Evolutionary conservation across 805 yeast genomes (phyloP), one percentile per base, ranked within the genome.

Genomic region (Yamadazyma paraphyllophila): DNA sequence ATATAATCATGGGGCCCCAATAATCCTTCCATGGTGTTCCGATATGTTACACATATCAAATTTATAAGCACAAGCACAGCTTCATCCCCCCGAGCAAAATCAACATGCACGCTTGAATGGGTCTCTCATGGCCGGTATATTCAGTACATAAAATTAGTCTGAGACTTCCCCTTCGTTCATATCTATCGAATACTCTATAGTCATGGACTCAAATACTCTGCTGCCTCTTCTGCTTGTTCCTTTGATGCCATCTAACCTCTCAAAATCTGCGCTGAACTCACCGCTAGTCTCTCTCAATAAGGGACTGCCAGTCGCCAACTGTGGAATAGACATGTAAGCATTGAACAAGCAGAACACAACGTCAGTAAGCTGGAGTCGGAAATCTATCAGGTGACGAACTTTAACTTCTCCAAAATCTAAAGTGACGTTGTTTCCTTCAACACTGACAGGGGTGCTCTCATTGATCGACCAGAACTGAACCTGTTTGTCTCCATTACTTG

Each of bases 211-310:
- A 54, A 85, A 83, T 9, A 76, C 53, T 49, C 70, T 67, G 3
- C 66, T 45, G 0, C 90, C 90, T 50, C 74, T 76, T 38, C 67
- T 68, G n/a, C 58, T 55, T 1, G 81, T 73, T 1, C 94, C 95
- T 51, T 75, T 74, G 46, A 72, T 73, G 0, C 96, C 95, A 61
- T 87, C 95, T 53, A 84, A 66, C 0, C 77, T 73, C 2, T 69
- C 67, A 36, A 42, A 36, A 4, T 36, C 24, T 4, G 25, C 20
- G 3, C 7, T 34, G 10, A 14, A 14, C 7, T 14, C 71, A 10
- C 29, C 15, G 16, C 7, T 4, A 4, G 24, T 20, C 24, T 20
- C 24, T 20, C 24, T 6, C 3, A 3, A 4, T 20, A 20, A 20
- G 24, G 24, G 6, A 20, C 24, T 6, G 6, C 24, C 24, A 20